Evolutionary conservation across 768 basidiomycete species (phyloP).

Genomic region (Boletus edulis): DNA sequence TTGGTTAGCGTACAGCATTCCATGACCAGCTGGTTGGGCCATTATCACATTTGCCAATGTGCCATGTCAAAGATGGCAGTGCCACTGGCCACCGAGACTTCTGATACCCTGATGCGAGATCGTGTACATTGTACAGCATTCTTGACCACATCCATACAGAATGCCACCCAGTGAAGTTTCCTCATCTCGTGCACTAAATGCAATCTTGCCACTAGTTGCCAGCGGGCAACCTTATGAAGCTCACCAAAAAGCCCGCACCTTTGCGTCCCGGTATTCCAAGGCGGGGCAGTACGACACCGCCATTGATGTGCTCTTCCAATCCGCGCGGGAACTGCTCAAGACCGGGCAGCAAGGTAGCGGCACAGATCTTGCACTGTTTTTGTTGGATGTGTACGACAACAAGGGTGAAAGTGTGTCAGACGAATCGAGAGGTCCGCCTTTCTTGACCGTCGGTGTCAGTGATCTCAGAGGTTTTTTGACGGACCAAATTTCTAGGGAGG

Average conservation of each 20-base stretch:
- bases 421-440: conserved; percentile 70
- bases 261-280: conserved; percentile 84
- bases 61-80: conserved; percentile 1
- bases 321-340: conserved; percentile 85
- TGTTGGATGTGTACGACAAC: conserved; percentile 81
- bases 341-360: conserved; percentile 87
- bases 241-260: conserved; percentile 95
- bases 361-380: conserved; percentile 74
- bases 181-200: conserved; percentile 67
- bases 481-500: conserved; percentile 50
- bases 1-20: conserved; percentile 84
- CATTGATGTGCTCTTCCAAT: conserved; percentile 91
- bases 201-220: conserved; percentile 71
- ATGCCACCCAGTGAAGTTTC: conserved; percentile 34
- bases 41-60: not conserved
- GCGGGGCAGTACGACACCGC: conserved; percentile 80
- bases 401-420: conserved; percentile 72
- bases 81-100: conserved; percentile 18
- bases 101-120: conserved; percentile 18
- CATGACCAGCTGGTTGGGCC: conserved; percentile 33
- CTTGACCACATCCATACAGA: conserved; percentile 8
- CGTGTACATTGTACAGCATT: not conserved
- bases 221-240: conserved; percentile 83
- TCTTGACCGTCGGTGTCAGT: not conserved
- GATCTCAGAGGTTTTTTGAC: not conserved